Conservation (phyloP, 495 filamentous ascomycete species). For the Xylaria longipes region DNA sequence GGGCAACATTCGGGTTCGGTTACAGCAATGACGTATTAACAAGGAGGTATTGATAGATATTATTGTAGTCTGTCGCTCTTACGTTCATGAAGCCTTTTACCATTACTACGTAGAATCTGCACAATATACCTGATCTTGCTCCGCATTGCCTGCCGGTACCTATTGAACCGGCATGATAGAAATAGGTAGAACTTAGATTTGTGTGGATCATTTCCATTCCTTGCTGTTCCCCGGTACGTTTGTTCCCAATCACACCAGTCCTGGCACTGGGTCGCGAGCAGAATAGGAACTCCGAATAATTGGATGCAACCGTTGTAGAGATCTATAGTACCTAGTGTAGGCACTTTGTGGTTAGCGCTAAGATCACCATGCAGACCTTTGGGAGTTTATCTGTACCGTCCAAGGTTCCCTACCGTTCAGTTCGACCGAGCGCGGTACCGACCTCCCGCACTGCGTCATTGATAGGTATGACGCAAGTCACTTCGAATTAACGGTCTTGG, state of each 20-base stretch:
- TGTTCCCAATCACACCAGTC: neutral
- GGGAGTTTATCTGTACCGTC: neutral
- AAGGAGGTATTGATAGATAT: neutral
- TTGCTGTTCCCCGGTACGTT: neutral
- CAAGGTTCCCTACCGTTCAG: neutral
- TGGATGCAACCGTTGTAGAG: slow-evolving; percentile 11
- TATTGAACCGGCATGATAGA: neutral
- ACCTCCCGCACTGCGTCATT: slow-evolving; percentile 15
- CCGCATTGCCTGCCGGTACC: neutral
- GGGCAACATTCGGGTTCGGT: neutral
- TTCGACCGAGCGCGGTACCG: slow-evolving; percentile 2
- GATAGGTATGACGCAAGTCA: slow-evolving; percentile 4
- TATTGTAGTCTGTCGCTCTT: neutral
- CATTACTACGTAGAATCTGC: neutral
- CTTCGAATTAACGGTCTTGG: neutral
- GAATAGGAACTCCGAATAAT: neutral
- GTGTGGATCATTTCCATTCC: neutral
- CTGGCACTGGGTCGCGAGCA: neutral
- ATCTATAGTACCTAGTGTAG: neutral
- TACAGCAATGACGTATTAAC: slow-evolving; percentile 1
- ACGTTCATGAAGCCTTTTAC: neutral
- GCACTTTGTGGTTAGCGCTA: neutral
- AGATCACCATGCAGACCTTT: slow-evolving; percentile 7
- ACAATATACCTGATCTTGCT: neutral
- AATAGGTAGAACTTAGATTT: neutral